phyloP scores from a whole-genome alignment of 2,329 filamentous ascomycete species.

The Cladorrhinum sp. region DNA sequence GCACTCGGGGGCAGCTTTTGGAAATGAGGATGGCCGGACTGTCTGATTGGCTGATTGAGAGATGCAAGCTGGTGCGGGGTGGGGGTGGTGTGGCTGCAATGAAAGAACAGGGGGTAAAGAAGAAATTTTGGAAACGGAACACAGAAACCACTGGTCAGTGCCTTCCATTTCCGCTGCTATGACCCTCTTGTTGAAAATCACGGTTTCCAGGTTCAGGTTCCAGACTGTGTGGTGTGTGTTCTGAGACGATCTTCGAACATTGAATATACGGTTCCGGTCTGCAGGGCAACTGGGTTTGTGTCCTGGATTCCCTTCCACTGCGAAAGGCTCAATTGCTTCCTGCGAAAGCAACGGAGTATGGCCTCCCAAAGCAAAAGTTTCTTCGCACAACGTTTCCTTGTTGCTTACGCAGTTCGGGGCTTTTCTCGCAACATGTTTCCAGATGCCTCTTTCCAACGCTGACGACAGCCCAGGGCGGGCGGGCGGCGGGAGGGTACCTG shows the following conservation, averaged over 20 bases:
- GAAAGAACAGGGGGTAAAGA: slow-evolving; percentile 16
- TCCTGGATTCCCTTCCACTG: not conserved
- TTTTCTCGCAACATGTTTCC: not conserved
- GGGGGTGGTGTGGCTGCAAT: slow-evolving; percentile 11
- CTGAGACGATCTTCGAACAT: slow-evolving; percentile 3
- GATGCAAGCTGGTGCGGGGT: slow-evolving; percentile 9
- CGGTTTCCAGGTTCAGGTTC: too few relatives aligned
- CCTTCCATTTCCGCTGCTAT: not conserved
- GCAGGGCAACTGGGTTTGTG: not conserved
- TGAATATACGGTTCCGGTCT: not conserved
- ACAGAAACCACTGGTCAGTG: slow-evolving; percentile 17
- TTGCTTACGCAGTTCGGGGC: not conserved
- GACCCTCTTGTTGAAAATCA: not conserved
- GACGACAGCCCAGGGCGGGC: not conserved
- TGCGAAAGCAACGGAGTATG: too few relatives aligned
- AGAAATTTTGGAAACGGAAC: slow-evolving; percentile 24
- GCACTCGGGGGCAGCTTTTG: slow-evolving; percentile 16
- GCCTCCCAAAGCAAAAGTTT: too few relatives aligned
- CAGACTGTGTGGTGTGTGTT: not conserved
- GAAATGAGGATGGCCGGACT: slow-evolving; percentile 13
- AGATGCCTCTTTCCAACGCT: not conserved
- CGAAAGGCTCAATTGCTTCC: too few relatives aligned
- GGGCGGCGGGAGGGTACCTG: not conserved
- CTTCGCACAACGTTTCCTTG: too few relatives aligned
- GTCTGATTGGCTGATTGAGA: slow-evolving; percentile 18